A percentile compares a stretch with the other conserved stretches of the same genome.
These are phyloP conservation scores for Phlyctochytrium bullatum DNA, from an alignment of 192 early-diverging fungal genomes.

Conservation along the genomic window DNA sequence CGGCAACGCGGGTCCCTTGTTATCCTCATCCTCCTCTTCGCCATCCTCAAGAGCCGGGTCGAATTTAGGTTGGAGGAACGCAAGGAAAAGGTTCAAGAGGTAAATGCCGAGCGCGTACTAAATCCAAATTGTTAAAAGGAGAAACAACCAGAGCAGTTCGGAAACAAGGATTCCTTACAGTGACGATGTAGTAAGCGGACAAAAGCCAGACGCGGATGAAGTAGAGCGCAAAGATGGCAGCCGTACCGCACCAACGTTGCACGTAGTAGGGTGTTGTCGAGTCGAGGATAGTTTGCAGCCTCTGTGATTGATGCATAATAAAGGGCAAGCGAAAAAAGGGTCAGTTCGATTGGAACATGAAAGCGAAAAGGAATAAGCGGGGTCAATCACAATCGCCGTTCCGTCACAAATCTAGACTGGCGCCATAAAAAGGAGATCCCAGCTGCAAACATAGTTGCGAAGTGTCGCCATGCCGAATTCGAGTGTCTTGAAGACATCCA, in stretches of 20 bases:
- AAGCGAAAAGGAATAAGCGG: too few species aligned
- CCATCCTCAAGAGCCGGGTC: conserved; percentile 80
- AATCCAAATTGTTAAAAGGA: background rate
- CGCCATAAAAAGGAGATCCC: too few species aligned
- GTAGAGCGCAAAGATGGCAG: conserved; percentile 62
- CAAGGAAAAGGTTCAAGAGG: conserved; percentile 90
- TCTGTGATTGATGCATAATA: too few species aligned
- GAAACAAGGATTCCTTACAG: conserved; percentile 36
- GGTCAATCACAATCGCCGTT: too few species aligned
- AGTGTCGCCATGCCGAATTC: too few species aligned
- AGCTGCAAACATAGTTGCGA: too few species aligned
- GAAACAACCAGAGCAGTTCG: conserved; percentile 8
- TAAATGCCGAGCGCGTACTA: conserved; percentile 92
- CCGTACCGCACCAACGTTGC: conserved; percentile 77
- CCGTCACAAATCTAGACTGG: too few species aligned
- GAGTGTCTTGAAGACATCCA: too few species aligned
- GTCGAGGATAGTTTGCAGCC: conserved; percentile 80
- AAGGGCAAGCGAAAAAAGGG: too few species aligned
- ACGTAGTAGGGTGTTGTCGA: conserved; percentile 71
- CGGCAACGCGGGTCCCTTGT: conserved; percentile 71
- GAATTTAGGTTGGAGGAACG: conserved; percentile 95
- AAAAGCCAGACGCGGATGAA: conserved; percentile 72
- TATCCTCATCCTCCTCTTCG: conserved; percentile 62
- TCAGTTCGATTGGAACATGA: too few species aligned
- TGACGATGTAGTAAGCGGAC: conserved; percentile 93